phyloP scores from a whole-genome alignment of 164 flowering plant genomes.

The Annona squamosa region DNA sequence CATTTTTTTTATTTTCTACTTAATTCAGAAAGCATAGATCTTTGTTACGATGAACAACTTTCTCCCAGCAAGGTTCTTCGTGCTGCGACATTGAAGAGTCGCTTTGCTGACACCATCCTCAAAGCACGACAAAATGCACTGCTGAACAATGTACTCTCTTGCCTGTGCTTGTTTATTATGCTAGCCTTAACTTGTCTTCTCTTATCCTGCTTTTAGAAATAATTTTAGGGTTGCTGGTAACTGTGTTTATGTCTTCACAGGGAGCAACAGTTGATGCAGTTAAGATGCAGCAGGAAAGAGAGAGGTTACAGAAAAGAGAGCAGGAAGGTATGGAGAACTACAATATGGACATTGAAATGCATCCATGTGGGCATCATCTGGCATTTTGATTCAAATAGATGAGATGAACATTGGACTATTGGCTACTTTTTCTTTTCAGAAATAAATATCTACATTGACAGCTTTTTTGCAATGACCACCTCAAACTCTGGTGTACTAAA shows the following conservation, averaged over 20 bases:
- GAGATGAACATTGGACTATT: no score
- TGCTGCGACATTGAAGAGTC: conserved; percentile 68
- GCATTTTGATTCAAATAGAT: no score
- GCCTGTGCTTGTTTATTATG: neutral
- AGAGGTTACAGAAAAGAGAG: conserved; percentile 53
- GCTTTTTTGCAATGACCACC: no score
- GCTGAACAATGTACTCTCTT: conserved; percentile 43
- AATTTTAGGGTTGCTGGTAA: neutral
- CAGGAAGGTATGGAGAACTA: conserved; percentile 43
- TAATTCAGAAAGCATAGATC: conserved; percentile 21
- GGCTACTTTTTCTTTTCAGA: no score
- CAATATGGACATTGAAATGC: no score
- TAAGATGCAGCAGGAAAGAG: conserved; percentile 49
- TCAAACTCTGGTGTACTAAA: no score
- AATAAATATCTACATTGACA: no score
- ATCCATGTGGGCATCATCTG: no score
- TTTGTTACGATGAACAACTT: conserved; percentile 34
- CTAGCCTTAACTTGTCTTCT: neutral
- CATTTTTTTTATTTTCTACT: neutral
- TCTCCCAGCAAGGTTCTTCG: conserved; percentile 81
- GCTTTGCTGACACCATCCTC: conserved; percentile 75
- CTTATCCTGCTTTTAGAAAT: neutral
- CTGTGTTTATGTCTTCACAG: conserved; percentile 20
- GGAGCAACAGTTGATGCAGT: conserved; percentile 49
- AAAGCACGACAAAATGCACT: conserved; percentile 71